Base-by-base conservation (phyloP, 805 yeast species). In the Lipomyces japonicus region DNA sequence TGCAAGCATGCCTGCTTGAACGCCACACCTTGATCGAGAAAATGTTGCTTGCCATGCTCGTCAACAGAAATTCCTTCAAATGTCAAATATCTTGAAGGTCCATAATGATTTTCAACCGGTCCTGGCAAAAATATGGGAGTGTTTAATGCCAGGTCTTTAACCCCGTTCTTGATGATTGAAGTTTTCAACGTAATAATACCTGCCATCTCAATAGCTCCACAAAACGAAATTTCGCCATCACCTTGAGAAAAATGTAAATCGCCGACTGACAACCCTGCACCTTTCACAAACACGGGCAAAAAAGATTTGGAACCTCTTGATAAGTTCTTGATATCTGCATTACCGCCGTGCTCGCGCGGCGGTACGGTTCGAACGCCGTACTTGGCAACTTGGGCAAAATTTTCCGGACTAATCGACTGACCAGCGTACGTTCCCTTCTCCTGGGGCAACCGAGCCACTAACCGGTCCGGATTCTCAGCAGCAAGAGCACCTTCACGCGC, bases 141-240 rank as follows among this genome's bases (percentile, higher is more conserved):
- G 55, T 68, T 71, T 70, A 75, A 65, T 46, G 66, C 63, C 50
- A 75, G 58, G 40, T 66, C 63, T 42, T 63, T 58, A 60, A 75
- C 68, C 9, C 79, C 80, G 46, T 65, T 63, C 51, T 73, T 74
- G 51, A 75, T 66, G 36, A 75, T 64, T 2, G 67, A 58, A 30
- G 71, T 66, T 50, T 71, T 66, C 46, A 75, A 55, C 9, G 78
- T 74, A 51, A 75, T 68, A 40, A 67, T 63, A 4, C 79, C 79
- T 9, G 75, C 69, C 78, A 74, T 75, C 59, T 75, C 79, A 57
- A 75, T 75, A 7, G 77, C 80, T 34, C 80, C 80, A 61, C 80
- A 75, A 57, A 75, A 75, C 4, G 78, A 71, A 37, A 75, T 74
- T 53, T 75, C 79, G 16, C 79, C 80, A 55, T 75, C 79, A 18